These are phyloP conservation scores for Chlamydomonas sphaeroides DNA, from an alignment of 139 green algal genomes.

Conservation along the genomic window DNA sequence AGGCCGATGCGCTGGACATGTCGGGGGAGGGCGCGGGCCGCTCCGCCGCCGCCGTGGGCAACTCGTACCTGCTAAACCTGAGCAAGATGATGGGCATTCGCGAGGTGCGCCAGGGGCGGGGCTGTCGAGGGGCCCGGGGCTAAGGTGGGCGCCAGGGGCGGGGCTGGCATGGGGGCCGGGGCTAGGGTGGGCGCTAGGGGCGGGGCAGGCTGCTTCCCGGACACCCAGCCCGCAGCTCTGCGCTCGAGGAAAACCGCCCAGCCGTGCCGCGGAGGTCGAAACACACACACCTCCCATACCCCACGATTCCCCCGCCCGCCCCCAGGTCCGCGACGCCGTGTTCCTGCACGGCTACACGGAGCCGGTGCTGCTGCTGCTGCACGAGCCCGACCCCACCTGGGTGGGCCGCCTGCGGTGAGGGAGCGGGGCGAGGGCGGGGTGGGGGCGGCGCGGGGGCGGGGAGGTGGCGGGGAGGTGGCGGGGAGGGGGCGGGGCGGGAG, in stretches of 20 bases:
- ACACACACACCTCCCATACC: no score
- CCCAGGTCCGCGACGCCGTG: slow-evolving; percentile 71
- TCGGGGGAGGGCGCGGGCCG: not conserved
- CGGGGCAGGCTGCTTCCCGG: no score
- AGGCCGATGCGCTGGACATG: slow-evolving; percentile 8
- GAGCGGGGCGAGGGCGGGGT: not conserved
- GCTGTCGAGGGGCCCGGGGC: not conserved
- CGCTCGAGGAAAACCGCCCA: no score
- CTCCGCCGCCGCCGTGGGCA: slow-evolving; percentile 65
- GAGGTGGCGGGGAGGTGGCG: no score
- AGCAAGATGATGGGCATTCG: slow-evolving; percentile 67
- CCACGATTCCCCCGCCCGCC: not conserved
- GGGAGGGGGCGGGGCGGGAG: no score
- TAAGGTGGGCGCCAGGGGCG: not conserved
- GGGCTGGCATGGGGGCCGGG: not conserved
- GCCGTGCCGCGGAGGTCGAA: no score
- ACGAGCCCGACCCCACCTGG: slow-evolving; percentile 90
- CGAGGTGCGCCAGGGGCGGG: slow-evolving; percentile 47
- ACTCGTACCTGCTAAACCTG: slow-evolving; percentile 82
- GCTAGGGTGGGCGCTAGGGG: no score
- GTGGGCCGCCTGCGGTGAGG: slow-evolving; percentile 65
- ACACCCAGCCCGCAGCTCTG: no score
- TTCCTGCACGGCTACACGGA: slow-evolving; percentile 94
- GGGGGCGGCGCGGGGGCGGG: not conserved
- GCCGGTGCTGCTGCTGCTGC: slow-evolving; percentile 88